Evolutionary conservation across 768 basidiomycete species (phyloP), one percentile per base, ranked within the genome.

Genomic region (Mycena leptocephala): DNA sequence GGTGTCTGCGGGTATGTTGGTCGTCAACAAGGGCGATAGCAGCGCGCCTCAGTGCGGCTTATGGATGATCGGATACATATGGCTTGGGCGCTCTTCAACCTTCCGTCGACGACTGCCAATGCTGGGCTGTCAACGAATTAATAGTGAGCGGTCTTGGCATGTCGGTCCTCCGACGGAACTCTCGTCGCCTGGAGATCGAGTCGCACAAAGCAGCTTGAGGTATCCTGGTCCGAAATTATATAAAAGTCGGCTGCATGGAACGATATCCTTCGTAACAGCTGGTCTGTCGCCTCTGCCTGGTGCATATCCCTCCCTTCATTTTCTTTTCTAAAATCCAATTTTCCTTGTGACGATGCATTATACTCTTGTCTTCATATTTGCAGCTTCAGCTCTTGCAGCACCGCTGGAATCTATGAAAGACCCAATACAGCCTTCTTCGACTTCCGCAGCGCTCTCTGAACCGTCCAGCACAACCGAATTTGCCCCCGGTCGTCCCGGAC

Each of bases 241-340:
- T 58, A 58, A 58, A 58, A 4, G 30, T 30, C 3, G 14, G 32
- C 32, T 32, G 30, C 56, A 18, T 32, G 30, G 28, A 58, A 14
- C 30, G 14, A 33, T 10, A 58, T 33, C 18, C 56, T 22, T 58
- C 20, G 56, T 58, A 58, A 32, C 56, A 58, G 56, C 56, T 55
- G 53, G 53, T 55, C 53, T 58, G 56, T 58, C 56, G 32, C 56
- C 56, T 58, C 56, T 58, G n/a, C n/a, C n/a, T n/a, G n/a, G n/a
- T 33, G 30, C 32, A 30, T 24, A 26, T 30, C 24, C 26, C 10
- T 26, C 14, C 26, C 53, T 30, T 55, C 9, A 33, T 58, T 33
- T 33, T 58, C 16, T 20, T 22, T 33, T 58, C 22, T n/a, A 22
- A 8, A 48, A 48, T 58, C 56, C 53, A 18, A 32, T 22, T 22